Evolutionary conservation across 31 red algal genomes (phyloP).

Genomic region (Odonthalia washingtoniensis): DNA sequence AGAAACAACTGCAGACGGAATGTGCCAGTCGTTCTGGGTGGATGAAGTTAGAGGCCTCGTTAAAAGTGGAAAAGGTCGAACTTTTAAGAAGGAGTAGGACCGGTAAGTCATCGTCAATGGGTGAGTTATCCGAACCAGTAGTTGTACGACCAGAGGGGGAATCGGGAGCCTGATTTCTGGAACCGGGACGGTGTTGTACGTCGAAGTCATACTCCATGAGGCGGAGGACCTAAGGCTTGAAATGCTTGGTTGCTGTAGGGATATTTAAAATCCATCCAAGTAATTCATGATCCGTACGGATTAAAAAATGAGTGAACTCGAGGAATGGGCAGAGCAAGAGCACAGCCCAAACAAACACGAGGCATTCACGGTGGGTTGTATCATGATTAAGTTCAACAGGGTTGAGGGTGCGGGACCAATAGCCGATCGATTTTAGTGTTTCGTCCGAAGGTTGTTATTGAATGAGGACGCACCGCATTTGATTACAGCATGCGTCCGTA

Average conservation of each 20-base stretch:
- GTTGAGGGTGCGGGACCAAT: slow-evolving; percentile 1
- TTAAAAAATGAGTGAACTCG: slow-evolving; percentile 6
- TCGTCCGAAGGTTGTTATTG: slow-evolving; percentile 18
- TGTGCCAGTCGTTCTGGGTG: no score
- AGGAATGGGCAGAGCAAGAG: slow-evolving; percentile 1
- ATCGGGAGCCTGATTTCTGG: slow-evolving; percentile 17
- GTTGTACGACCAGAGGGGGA: not conserved
- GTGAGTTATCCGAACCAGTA: not conserved
- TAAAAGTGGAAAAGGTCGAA: no score
- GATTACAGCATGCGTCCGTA: slow-evolving; percentile 19
- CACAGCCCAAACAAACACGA: slow-evolving; percentile 39
- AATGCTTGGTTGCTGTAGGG: slow-evolving; percentile 20
- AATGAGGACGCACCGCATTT: slow-evolving; percentile 5
- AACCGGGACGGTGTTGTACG: slow-evolving; percentile 8
- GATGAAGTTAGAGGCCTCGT: no score
- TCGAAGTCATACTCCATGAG: slow-evolving; percentile 48
- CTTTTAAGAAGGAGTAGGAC: no score
- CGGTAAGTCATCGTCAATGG: slow-evolving; percentile 22
- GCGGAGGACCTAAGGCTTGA: slow-evolving; percentile 16
- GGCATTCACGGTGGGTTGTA: slow-evolving; percentile 40
- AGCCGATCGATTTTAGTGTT: slow-evolving; percentile 18
- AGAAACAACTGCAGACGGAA: no score
- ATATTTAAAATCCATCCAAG: slow-evolving; percentile 45
- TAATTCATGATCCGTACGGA: slow-evolving; percentile 32
- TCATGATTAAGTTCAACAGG: slow-evolving; percentile 35